A percentile compares a stretch with the other conserved stretches of the same genome.
Evolutionary conservation across 1,139 yeast genomes (phyloP).

Genomic region (Hyphopichia burtonii): DNA sequence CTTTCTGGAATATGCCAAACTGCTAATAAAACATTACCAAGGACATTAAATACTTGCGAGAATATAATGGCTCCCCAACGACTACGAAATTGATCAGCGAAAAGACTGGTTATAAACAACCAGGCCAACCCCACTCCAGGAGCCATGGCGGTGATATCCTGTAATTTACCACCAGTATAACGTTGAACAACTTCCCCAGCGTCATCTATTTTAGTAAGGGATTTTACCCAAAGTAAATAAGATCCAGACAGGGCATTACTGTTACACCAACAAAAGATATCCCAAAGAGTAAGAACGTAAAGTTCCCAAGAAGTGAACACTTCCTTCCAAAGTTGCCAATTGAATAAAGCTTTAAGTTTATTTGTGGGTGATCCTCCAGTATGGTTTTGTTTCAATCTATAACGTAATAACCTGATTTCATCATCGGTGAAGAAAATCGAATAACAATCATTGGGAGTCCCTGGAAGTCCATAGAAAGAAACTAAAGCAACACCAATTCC

Average conservation of each 20-base stretch:
- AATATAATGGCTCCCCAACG: slow-evolving; percentile 58
- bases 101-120: slow-evolving; percentile 38
- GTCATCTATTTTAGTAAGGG: slow-evolving; percentile 20
- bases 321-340: slow-evolving; percentile 43
- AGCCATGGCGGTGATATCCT: slow-evolving; percentile 42
- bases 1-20: slow-evolving; percentile 46
- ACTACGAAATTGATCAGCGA: slow-evolving; percentile 50
- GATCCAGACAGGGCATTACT: slow-evolving; percentile 47
- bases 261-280: slow-evolving; percentile 65
- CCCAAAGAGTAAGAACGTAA: slow-evolving; percentile 50
- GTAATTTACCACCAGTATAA: slow-evolving; percentile 31
- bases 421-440: slow-evolving; percentile 49
- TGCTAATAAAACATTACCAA: slow-evolving; percentile 43
- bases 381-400: slow-evolving; percentile 42
- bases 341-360: slow-evolving; percentile 29
- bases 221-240: slow-evolving; percentile 48
- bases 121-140: slow-evolving; percentile 45
- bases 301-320: slow-evolving; percentile 57
- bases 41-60: slow-evolving; percentile 48
- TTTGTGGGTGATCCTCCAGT: slow-evolving; percentile 30
- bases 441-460: slow-evolving; percentile 52
- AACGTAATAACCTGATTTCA: slow-evolving; percentile 52
- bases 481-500: slow-evolving; percentile 58
- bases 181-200: slow-evolving; percentile 21
- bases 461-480: slow-evolving; percentile 62